phyloP scores from a whole-genome alignment of 2,329 filamentous ascomycete genomes.

The Botrytis hyacinthi region DNA sequence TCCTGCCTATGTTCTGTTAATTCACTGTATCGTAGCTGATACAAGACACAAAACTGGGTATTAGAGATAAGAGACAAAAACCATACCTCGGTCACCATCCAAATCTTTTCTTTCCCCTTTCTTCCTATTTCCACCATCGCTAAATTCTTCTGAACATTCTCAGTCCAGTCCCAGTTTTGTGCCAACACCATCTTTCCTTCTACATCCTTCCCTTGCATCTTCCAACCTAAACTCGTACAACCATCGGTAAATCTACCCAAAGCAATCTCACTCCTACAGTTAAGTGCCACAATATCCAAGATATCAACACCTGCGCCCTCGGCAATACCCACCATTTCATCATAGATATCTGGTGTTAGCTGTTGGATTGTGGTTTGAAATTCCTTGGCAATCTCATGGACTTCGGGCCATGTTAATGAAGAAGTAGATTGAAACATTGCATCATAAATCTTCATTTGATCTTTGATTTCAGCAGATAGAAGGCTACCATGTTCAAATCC shows the following conservation, averaged over 20 bases:
- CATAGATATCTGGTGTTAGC: slow-evolving; percentile 5
- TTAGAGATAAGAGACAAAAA: slow-evolving; percentile 6
- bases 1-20: slow-evolving; percentile 27
- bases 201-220: slow-evolving; percentile 13
- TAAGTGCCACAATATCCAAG: background rate
- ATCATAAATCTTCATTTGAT: background rate
- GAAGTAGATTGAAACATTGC: slow-evolving; percentile 3
- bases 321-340: slow-evolving; percentile 2
- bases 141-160: slow-evolving; percentile 25
- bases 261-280: slow-evolving; percentile 8
- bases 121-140: slow-evolving; percentile 24
- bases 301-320: background rate
- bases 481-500: slow-evolving; percentile 8
- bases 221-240: slow-evolving; percentile 7
- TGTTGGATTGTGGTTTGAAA: background rate
- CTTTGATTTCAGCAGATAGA: slow-evolving; percentile 1
- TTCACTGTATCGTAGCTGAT: background rate
- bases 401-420: background rate
- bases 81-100: slow-evolving; percentile 13
- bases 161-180: slow-evolving; percentile 36
- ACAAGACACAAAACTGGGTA: no score
- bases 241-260: background rate
- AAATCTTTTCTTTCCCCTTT: background rate
- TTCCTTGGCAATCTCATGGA: background rate
- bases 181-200: slow-evolving; percentile 23